Base-by-base conservation (phyloP, 257 asterid genomes). In the Plantago ovata region DNA sequence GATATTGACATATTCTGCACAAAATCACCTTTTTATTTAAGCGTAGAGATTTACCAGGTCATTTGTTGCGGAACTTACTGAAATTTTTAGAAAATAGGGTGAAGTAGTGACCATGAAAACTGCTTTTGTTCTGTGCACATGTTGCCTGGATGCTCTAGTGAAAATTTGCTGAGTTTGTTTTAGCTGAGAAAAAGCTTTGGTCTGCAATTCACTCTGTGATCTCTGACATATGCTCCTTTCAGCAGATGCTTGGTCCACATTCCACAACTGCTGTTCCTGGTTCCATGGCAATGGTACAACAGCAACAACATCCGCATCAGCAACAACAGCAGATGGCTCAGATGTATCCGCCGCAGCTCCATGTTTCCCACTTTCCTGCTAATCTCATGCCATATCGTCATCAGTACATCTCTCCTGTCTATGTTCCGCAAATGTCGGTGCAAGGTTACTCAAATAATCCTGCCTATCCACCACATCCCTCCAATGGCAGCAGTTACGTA, bases 361-460 rank as follows among this genome's bases (percentile, higher is more conserved):
- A 84, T 38, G 85, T 86, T 53, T 80, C 95, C 67, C 95, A 81
- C 75, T 89, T 67, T 10, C 13, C 23, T 66, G 73, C 89, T 50
- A 86, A 84, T 77, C 19, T 87, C n/a, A 85, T 93, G 95, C 97
- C 95, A 33, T 88, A 82, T 58, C 95, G 94, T 48, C 97, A 85
- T 48, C 97, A 85, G 75, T 81, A 64, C 68, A 58, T 82, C 47
- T 72, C 95, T 53, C 95, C 95, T 3, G 82, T 92, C 38, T 88
- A 85, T 66, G 95, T 85, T 56, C 98, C 95, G 7, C 95, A 88
- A 53, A 79, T 86, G 94, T 85, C 90, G 18, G 83, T 88, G 53
- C 85, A 95, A 60, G 94, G 94, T 65, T 89, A 93, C 76, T 88
- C 98, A 24, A 84, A 81, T 59, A 88, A 73, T 62, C 84, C 95